Evolutionary conservation across 2,329 filamentous ascomycete genomes (phyloP).

Genomic region (Huntiella savannae): DNA sequence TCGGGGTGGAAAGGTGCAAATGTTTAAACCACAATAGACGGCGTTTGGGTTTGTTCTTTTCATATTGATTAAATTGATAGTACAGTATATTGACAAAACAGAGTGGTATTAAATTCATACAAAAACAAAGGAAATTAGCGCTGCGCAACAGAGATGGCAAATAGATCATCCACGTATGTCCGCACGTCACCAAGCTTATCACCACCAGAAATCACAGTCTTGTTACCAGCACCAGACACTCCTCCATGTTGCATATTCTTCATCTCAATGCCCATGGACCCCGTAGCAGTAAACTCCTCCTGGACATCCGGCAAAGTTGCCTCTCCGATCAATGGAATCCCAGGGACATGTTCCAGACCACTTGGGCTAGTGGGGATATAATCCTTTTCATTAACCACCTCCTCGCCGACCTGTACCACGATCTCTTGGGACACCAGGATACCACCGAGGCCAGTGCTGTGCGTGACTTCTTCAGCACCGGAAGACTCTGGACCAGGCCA

Average conservation of each 20-base stretch:
- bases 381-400: slow-evolving; percentile 12
- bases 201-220: slow-evolving; percentile 13
- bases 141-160: slow-evolving; percentile 8
- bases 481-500: slow-evolving; percentile 14
- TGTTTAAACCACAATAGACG: background rate
- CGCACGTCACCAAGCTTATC: slow-evolving; percentile 19
- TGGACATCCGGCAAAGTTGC: background rate
- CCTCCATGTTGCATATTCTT: slow-evolving; percentile 13
- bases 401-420: slow-evolving; percentile 25
- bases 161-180: slow-evolving; percentile 29
- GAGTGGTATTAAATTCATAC: background rate
- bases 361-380: background rate
- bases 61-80: no score
- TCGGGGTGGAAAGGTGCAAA: slow-evolving; percentile 1
- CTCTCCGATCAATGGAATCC: slow-evolving; percentile 9
- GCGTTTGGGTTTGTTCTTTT: no score
- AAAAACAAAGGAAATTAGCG: slow-evolving; percentile 1
- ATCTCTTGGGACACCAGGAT: slow-evolving; percentile 46
- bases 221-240: slow-evolving; percentile 16
- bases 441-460: slow-evolving; percentile 24
- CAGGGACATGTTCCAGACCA: slow-evolving; percentile 1
- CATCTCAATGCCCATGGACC: slow-evolving; percentile 7
- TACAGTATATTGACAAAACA: no score
- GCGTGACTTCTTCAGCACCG: slow-evolving; percentile 6
- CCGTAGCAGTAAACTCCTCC: background rate